phyloP scores from a whole-genome alignment of 345 rosid genomes.

The Citrus australasica region DNA sequence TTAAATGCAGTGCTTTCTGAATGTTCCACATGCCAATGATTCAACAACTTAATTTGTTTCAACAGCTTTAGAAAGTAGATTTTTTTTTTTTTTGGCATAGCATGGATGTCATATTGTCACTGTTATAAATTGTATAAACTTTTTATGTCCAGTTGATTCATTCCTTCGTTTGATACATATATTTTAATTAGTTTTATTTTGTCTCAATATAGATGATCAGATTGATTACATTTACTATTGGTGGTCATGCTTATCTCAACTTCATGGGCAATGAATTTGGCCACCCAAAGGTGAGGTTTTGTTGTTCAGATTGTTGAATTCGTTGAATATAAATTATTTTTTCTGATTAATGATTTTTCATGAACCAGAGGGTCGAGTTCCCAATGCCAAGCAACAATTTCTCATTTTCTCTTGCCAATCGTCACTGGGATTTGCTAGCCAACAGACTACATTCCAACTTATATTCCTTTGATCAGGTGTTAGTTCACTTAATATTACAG shows the following conservation, averaged over 20 bases:
- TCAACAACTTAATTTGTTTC: neutral
- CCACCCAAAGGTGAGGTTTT: constrained; percentile 71
- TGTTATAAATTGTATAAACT: neutral
- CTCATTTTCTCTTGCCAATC: constrained; percentile 84
- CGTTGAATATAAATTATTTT: neutral
- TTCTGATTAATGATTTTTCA: constrained; percentile 24
- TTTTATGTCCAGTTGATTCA: neutral
- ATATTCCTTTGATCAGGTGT: constrained; percentile 79
- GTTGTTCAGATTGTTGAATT: neutral
- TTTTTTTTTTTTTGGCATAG: neutral
- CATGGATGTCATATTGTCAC: neutral
- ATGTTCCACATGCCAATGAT: neutral
- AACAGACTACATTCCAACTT: constrained; percentile 51
- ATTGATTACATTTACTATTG: constrained; percentile 74
- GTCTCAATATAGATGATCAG: constrained; percentile 68
- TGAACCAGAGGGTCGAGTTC: constrained; percentile 82
- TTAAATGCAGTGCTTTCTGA: neutral
- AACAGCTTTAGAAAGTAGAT: neutral
- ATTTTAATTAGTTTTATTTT: constrained; percentile 23
- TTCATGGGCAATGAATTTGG: constrained; percentile 99
- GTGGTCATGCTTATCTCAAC: constrained; percentile 87
- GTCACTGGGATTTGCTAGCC: constrained; percentile 75
- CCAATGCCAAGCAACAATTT: constrained; percentile 79
- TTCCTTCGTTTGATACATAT: constrained; percentile 4
- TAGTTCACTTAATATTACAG: constrained; percentile 1